Evolutionary conservation across 73 alveolate genomes (phyloP).

Genomic region (Symbiodinium natans): DNA sequence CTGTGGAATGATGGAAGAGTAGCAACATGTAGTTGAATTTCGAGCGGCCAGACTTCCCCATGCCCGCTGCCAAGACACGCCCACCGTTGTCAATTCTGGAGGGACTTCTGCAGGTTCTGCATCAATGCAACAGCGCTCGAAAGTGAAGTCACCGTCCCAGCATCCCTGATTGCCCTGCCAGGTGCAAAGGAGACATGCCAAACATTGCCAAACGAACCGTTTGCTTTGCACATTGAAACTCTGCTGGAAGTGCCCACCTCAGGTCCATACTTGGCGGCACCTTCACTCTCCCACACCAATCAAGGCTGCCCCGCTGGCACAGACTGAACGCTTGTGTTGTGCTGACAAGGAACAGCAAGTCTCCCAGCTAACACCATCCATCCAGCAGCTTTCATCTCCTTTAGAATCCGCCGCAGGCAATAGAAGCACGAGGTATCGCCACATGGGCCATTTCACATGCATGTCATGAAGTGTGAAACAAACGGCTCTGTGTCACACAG

Average conservation of each 20-base stretch:
- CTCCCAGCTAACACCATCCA: slow-evolving; percentile 72
- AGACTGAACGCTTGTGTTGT: not conserved
- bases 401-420: not conserved
- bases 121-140: slow-evolving; percentile 90
- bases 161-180: slow-evolving; percentile 68
- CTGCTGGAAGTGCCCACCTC: no score
- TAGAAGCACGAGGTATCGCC: not conserved
- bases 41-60: no score
- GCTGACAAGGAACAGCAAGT: slow-evolving; percentile 33
- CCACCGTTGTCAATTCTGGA: not conserved
- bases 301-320: not conserved
- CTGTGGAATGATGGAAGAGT: not conserved
- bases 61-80: not conserved
- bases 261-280: slow-evolving; percentile 56
- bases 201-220: no score
- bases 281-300: not conserved
- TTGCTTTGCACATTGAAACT: no score
- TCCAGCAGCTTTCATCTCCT: slow-evolving; percentile 67
- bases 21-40: no score
- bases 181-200: not conserved
- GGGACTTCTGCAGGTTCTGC: not conserved
- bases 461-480: no score
- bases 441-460: not conserved
- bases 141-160: slow-evolving; percentile 87
- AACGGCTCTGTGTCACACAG: no score